phyloP scores from a whole-genome alignment of 1,139 yeast genomes.

The Pichiaceae sp. region DNA sequence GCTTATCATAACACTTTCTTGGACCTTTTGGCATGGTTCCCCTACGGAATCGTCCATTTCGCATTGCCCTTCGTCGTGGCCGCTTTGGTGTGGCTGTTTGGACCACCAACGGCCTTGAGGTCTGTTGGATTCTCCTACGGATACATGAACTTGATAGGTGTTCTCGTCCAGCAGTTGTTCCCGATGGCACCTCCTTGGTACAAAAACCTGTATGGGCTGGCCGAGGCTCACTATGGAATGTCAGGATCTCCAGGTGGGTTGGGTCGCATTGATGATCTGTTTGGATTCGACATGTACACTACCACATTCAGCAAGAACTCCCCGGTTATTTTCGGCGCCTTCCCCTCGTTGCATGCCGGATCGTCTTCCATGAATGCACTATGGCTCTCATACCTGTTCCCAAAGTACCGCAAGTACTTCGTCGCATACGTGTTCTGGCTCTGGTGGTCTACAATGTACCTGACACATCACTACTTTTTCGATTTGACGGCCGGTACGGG shows the following conservation, averaged over 20 bases:
- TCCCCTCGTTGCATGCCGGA: constrained; percentile 91
- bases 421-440: constrained; percentile 77
- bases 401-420: constrained; percentile 55
- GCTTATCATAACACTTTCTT: constrained; percentile 54
- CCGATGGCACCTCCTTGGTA: constrained; percentile 99
- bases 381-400: constrained; percentile 76
- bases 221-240: constrained; percentile 87
- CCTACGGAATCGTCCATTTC: constrained; percentile 86
- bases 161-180: constrained; percentile 65
- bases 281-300: constrained; percentile 79
- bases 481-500: constrained; percentile 89
- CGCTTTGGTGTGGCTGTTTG: constrained; percentile 67
- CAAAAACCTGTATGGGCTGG: constrained; percentile 69
- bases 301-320: constrained; percentile 65
- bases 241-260: constrained; percentile 93
- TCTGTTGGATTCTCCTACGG: constrained; percentile 92
- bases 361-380: constrained; percentile 90
- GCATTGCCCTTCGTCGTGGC: constrained; percentile 85
- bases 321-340: constrained; percentile 92
- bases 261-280: constrained; percentile 70
- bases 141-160: constrained; percentile 83
- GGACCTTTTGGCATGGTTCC: constrained; percentile 89
- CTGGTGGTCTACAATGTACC: constrained; percentile 98
- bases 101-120: constrained; percentile 81
- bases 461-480: constrained; percentile 90